Conservation (phyloP, 2,329 filamentous ascomycete species). For the Beauveria sp. region DNA sequence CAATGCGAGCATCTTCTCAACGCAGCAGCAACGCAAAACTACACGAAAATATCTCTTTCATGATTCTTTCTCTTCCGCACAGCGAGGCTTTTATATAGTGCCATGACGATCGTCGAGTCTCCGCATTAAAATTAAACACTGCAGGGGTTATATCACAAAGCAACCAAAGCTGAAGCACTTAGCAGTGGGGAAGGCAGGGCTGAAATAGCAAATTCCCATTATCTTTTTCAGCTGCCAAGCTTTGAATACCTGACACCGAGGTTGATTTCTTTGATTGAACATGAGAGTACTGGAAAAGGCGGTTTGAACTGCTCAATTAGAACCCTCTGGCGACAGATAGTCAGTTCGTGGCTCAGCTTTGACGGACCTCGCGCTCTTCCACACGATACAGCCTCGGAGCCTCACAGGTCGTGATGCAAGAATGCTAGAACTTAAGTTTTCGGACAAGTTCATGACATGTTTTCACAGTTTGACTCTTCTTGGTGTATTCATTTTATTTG, state of each 20-base stretch:
- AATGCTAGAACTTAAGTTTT: no score
- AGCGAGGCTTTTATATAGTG: neutral
- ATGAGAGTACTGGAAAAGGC: no score
- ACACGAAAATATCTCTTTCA: neutral
- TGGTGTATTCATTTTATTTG: neutral
- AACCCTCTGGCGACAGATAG: no score
- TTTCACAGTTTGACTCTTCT: no score
- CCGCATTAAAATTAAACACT: neutral
- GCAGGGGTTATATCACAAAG: neutral
- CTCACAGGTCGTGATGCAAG: no score
- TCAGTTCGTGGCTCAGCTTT: no score
- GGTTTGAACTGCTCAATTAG: no score
- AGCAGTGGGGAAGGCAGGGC: neutral
- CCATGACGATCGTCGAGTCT: neutral
- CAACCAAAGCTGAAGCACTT: neutral
- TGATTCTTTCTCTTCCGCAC: no score
- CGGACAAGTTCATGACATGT: no score
- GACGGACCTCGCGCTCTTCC: no score
- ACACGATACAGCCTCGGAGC: no score
- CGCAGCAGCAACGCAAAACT: neutral
- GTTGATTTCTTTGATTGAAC: neutral
- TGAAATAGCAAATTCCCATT: neutral
- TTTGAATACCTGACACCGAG: neutral
- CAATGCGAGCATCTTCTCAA: neutral
- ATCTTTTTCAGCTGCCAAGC: constrained; percentile 8